Conservation (phyloP, 2,329 filamentous ascomycete species). For the Hypoxylon sp. region DNA sequence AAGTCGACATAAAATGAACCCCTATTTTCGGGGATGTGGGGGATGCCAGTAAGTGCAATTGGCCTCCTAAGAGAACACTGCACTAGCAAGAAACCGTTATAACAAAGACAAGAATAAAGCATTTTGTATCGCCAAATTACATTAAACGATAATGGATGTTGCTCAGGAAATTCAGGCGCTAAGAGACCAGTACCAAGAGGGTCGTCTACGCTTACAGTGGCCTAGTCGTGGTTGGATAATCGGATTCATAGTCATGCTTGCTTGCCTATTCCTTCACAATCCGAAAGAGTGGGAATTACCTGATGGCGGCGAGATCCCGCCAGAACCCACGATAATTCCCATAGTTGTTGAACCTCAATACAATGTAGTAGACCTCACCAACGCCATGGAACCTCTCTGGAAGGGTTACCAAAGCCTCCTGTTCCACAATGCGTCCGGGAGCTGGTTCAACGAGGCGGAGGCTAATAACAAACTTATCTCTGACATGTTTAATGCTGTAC, state of each 20-base stretch:
- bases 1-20: not conserved
- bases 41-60: not conserved
- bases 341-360: not conserved
- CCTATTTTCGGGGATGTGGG: not conserved
- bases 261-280: too few relatives aligned
- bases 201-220: too few relatives aligned
- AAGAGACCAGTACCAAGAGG: too few relatives aligned
- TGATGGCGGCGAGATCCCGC: too few relatives aligned
- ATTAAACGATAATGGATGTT: not conserved
- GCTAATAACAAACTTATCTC: conserved; percentile 3
- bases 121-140: not conserved
- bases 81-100: not conserved
- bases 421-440: not conserved
- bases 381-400: conserved; percentile 10
- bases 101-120: not conserved
- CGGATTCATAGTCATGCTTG: too few relatives aligned
- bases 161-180: too few relatives aligned
- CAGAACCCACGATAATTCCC: too few relatives aligned
- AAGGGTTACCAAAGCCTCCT: not conserved
- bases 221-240: too few relatives aligned
- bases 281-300: too few relatives aligned
- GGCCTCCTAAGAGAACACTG: not conserved
- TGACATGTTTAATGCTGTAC: conserved; percentile 9
- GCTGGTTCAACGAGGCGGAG: conserved; percentile 14
- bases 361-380: not conserved